Evolutionary conservation across 1,284 basidiomycete species (phyloP).

Genomic region (Lentinula novae-zelandiae): DNA sequence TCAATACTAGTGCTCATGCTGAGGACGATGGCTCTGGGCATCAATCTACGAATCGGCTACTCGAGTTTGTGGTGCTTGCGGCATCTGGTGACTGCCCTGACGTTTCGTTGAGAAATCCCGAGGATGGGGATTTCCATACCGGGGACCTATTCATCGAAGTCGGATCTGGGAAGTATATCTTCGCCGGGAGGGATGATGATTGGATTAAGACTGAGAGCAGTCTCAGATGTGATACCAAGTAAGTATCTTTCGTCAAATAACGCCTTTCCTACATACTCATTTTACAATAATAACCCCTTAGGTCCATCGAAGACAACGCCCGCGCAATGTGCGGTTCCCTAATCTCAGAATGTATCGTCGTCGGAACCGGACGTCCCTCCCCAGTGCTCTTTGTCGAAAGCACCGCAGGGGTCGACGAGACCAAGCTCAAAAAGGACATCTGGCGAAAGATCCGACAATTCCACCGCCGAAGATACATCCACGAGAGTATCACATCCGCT

Average conservation of each 20-base stretch:
- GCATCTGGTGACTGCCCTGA: conserved; percentile 51
- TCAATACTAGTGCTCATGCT: conserved; percentile 22
- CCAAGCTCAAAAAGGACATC: conserved; percentile 60
- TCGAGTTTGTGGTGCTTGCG: conserved; percentile 48
- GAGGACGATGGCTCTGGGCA: conserved; percentile 16
- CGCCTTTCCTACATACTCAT: background rate
- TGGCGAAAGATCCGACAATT: conserved; percentile 61
- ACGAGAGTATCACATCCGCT: conserved; percentile 61
- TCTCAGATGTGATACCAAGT: conserved; percentile 57
- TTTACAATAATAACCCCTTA: conserved; percentile 17
- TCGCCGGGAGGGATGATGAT: conserved; percentile 55
- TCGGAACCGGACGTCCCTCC: conserved; percentile 61
- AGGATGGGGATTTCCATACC: conserved; percentile 54
- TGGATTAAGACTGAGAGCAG: conserved; percentile 61
- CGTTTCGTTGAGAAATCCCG: conserved; percentile 34
- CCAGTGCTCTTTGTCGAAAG: conserved; percentile 59
- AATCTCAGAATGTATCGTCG: conserved; percentile 60
- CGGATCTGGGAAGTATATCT: conserved; percentile 43
- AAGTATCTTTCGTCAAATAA: conserved; percentile 13
- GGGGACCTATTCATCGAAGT: conserved; percentile 55
- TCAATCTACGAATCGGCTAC: conserved; percentile 33
- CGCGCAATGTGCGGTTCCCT: conserved; percentile 50
- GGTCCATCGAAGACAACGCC: conserved; percentile 65
- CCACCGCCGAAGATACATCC: conserved; percentile 61
- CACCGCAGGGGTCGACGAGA: conserved; percentile 43